Conservation (phyloP, 805 yeast species). For the Ogataea pini region DNA sequence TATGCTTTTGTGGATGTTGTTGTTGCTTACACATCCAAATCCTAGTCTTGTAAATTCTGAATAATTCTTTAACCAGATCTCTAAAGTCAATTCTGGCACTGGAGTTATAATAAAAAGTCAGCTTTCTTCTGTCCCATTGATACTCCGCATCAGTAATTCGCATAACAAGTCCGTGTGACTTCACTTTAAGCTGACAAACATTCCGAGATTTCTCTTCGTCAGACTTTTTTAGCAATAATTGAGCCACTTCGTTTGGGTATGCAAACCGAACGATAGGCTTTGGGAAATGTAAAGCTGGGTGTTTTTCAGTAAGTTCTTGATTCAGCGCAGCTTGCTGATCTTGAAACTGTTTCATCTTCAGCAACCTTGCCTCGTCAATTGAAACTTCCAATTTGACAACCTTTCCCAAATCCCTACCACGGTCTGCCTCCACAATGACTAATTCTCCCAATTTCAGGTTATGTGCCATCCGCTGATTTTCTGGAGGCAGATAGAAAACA, state of each 20-base stretch:
- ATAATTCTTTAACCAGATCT: conserved; percentile 72
- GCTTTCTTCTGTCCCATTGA: conserved; percentile 81
- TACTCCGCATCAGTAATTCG: conserved; percentile 75
- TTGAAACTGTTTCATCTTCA: conserved; percentile 65
- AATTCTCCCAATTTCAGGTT: conserved; percentile 56
- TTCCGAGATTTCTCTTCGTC: conserved; percentile 73
- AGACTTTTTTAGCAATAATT: conserved; percentile 54
- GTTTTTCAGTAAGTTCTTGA: conserved; percentile 34
- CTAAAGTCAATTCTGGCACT: conserved; percentile 72
- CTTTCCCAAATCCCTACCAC: conserved; percentile 77
- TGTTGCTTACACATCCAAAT: conserved; percentile 74
- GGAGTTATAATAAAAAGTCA: conserved; percentile 70
- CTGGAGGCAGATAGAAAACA: conserved; percentile 62
- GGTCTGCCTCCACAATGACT: conserved; percentile 82
- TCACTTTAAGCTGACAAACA: conserved; percentile 58
- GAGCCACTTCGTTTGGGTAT: conserved; percentile 57
- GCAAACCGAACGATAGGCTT: conserved; percentile 69
- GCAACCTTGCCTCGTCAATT: conserved; percentile 63
- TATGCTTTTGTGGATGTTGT: conserved; percentile 11
- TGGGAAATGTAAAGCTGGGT: conserved; percentile 62
- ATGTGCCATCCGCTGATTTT: conserved; percentile 23
- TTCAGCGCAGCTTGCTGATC: conserved; percentile 69
- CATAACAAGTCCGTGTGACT: conserved; percentile 53
- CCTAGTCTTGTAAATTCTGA: conserved; percentile 74
- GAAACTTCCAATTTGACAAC: conserved; percentile 59